These are phyloP conservation scores for Pseudoscleropodium purum DNA, from an alignment of 225 moss, liverwort and hornwort species.

Conservation along the genomic window DNA sequence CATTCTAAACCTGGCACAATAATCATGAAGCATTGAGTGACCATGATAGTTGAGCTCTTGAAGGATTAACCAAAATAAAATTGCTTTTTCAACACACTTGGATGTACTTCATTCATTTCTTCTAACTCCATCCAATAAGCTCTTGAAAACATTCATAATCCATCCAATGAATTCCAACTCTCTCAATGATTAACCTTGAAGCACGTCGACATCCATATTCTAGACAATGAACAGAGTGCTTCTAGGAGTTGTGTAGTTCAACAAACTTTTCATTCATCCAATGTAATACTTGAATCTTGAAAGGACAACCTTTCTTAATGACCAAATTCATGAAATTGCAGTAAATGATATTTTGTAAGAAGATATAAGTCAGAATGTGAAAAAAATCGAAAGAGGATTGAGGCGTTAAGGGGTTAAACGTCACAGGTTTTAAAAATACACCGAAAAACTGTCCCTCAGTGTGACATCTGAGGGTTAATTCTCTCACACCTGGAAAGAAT, in stretches of 20 bases:
- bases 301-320: too few relatives aligned
- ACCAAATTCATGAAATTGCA: too few relatives aligned
- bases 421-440: background rate
- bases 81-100: background rate
- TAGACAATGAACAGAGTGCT: too few relatives aligned
- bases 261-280: too few relatives aligned
- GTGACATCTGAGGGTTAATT: background rate
- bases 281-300: too few relatives aligned
- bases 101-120: background rate
- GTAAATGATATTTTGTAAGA: too few relatives aligned
- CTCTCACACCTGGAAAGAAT: background rate
- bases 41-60: fast-evolving
- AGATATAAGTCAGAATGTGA: too few relatives aligned
- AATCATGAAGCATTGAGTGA: background rate
- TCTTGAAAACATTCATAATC: background rate
- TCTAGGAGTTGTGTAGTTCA: too few relatives aligned
- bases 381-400: too few relatives aligned
- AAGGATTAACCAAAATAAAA: background rate
- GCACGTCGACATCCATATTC: too few relatives aligned
- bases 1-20: background rate
- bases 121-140: fast-evolving
- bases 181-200: too few relatives aligned
- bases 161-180: background rate
- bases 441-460: background rate
- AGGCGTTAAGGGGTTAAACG: background rate